Evolutionary conservation across 257 asterid species (phyloP).

Genomic region (Nicotiana obtusifolia): DNA sequence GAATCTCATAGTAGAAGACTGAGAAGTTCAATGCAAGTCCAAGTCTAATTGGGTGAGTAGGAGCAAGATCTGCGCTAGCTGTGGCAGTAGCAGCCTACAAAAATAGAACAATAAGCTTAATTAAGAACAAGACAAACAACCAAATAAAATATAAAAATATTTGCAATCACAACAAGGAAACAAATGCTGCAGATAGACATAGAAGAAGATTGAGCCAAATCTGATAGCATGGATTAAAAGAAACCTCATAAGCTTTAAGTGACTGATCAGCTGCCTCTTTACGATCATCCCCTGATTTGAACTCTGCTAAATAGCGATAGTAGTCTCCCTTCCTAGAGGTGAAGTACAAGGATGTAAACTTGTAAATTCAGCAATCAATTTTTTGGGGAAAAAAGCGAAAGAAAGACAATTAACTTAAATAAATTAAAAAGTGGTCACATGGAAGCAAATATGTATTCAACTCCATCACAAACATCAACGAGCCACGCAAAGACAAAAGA

Average conservation of each 20-base stretch:
- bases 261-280: conserved; percentile 55
- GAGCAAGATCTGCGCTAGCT: conserved; percentile 60
- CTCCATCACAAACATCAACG: neutral
- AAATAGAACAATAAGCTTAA: neutral
- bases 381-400: neutral
- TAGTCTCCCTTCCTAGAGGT: conserved; percentile 56
- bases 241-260: conserved; percentile 57
- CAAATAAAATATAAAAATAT: neutral
- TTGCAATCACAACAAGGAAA: neutral
- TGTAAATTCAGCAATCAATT: neutral
- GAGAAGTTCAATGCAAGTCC: conserved; percentile 71
- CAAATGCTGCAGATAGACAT: neutral
- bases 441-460: neutral
- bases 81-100: conserved; percentile 69
- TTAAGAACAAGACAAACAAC: neutral
- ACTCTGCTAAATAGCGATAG: conserved; percentile 55
- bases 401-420: neutral
- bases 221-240: neutral
- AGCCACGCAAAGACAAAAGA: neutral
- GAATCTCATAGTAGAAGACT: conserved; percentile 72
- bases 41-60: conserved; percentile 75
- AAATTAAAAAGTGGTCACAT: neutral
- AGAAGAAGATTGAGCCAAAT: neutral
- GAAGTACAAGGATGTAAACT: neutral
- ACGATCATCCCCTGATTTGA: conserved; percentile 46